phyloP scores from a whole-genome alignment of 176 grass and related monocot species.

The Pontederia paniculata region DNA sequence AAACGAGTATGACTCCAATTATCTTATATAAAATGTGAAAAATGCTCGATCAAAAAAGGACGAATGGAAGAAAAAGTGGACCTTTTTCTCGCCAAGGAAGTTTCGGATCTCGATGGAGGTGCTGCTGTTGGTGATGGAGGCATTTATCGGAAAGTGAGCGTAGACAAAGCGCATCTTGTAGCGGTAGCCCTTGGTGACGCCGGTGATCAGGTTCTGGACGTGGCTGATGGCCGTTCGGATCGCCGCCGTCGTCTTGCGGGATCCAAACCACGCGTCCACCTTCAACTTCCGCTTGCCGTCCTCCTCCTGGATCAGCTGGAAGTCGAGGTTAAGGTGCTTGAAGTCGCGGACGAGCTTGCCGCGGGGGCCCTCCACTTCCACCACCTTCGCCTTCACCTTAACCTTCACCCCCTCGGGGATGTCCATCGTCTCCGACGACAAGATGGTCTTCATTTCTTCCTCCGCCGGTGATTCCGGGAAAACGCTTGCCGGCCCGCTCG shows the following conservation, averaged over 20 bases:
- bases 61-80: no score
- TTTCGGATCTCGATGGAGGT: slow-evolving; percentile 71
- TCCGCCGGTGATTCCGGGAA: not conserved
- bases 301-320: slow-evolving; percentile 37
- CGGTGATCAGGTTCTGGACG: slow-evolving; percentile 81
- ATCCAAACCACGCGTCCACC: slow-evolving; percentile 89
- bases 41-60: not conserved
- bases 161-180: slow-evolving; percentile 91
- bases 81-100: slow-evolving; percentile 90
- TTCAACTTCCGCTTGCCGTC: slow-evolving; percentile 57
- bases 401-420: slow-evolving; percentile 61
- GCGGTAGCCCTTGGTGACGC: slow-evolving; percentile 61
- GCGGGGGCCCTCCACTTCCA: slow-evolving; percentile 54
- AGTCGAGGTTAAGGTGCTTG: slow-evolving; percentile 93
- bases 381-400: slow-evolving; percentile 45
- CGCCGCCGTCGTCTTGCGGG: slow-evolving; percentile 72
- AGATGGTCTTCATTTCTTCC: slow-evolving; percentile 55
- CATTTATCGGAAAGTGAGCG: slow-evolving; percentile 85
- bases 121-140: slow-evolving; percentile 55
- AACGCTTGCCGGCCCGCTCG: no score
- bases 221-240: slow-evolving; percentile 86
- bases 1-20: no score
- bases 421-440: slow-evolving; percentile 70
- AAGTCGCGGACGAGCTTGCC: slow-evolving; percentile 70
- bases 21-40: not conserved